phyloP scores from a whole-genome alignment of 140 eudicot genomes.

The Anethum foeniculum region DNA sequence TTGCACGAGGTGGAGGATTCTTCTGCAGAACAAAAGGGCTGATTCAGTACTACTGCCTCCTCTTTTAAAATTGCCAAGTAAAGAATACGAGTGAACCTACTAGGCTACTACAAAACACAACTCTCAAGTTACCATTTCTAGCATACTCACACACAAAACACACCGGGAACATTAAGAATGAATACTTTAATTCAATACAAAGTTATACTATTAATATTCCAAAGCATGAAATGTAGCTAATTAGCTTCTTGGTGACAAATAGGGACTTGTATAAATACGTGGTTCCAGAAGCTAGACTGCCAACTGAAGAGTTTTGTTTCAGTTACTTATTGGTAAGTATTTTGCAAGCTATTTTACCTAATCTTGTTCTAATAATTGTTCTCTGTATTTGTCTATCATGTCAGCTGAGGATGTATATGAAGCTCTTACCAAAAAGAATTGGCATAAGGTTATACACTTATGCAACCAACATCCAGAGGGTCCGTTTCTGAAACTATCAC shows the following conservation, averaged over 20 bases:
- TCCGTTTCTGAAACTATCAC: constrained; percentile 23
- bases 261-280: neutral
- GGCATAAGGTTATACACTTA: neutral
- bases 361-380: too few species aligned
- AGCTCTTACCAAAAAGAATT: neutral
- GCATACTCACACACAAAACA: neutral
- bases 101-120: too few species aligned
- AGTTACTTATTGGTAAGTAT: neutral
- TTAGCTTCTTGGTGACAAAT: neutral
- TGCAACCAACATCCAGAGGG: constrained; percentile 7
- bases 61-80: neutral
- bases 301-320: neutral
- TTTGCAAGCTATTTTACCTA: neutral
- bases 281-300: neutral
- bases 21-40: neutral
- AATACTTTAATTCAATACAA: neutral
- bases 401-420: neutral
- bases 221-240: neutral
- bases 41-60: neutral
- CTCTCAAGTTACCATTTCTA: too few species aligned
- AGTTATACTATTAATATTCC: neutral
- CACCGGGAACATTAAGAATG: neutral
- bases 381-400: neutral
- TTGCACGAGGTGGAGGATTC: neutral
- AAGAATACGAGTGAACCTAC: neutral